Percentiles rank a stretch among this genome's conserved stretches.
These are phyloP conservation scores for Talaromyces atroroseus DNA, from an alignment of 2,329 filamentous ascomycete species.

Conservation along the genomic window DNA sequence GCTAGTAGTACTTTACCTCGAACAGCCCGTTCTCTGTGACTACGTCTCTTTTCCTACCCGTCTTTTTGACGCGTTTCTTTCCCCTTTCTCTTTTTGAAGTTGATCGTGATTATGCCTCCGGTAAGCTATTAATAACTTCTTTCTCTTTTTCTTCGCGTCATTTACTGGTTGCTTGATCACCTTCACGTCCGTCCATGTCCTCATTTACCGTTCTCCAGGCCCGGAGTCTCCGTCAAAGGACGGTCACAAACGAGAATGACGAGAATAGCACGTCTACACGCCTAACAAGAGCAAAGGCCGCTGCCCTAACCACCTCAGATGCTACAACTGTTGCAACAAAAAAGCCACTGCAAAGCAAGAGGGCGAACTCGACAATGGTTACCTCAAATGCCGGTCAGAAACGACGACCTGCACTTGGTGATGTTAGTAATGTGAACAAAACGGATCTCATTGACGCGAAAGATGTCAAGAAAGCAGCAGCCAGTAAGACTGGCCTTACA, in stretches of 20 bases:
- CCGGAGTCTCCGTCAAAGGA: conserved; percentile 67
- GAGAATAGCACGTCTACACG: conserved; percentile 78
- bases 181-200: conserved; percentile 20
- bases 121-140: conserved; percentile 39
- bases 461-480: conserved; percentile 67
- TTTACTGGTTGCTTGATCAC: neutral
- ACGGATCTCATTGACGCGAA: conserved; percentile 49
- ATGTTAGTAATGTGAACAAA: conserved; percentile 93
- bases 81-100: conserved; percentile 16
- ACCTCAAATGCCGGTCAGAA: conserved; percentile 46
- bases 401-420: conserved; percentile 80
- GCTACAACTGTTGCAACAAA: conserved; percentile 61
- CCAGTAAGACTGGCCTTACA: conserved; percentile 59
- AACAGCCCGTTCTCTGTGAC: conserved; percentile 17
- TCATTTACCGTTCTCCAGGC: conserved; percentile 50
- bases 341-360: conserved; percentile 67
- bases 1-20: conserved; percentile 12
- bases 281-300: conserved; percentile 87
- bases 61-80: conserved; percentile 19
- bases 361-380: conserved; percentile 47
- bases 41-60: conserved; percentile 19
- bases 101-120: conserved; percentile 49
- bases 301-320: conserved; percentile 51
- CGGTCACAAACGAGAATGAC: conserved; percentile 86
- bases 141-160: neutral